Evolutionary conservation across 305 asterid genomes (phyloP), one percentile per base, ranked within the genome.

Genomic region (Rubia balearica): DNA sequence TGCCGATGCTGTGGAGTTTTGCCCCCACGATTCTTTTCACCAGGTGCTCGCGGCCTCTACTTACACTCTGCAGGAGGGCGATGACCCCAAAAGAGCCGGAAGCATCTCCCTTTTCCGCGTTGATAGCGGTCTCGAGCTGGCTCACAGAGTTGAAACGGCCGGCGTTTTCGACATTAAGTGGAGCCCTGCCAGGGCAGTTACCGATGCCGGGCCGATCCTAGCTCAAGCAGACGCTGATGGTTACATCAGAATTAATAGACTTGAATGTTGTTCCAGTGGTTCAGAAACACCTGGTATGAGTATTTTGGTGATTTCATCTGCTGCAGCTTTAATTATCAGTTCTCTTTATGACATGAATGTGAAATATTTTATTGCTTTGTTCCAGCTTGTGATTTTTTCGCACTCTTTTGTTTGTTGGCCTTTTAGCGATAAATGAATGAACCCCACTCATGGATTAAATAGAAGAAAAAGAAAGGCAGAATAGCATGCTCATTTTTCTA

Each of bases 171-270:
- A 94, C 79, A 84, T 94, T n/a, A 94, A 87, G 79, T 94, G 99
- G 99, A 91, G 86, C 77, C 88, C 93, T 0, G 61, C 57, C 12
- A 57, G 73, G 7, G 80, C 71, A 41, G 74, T 65, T 70, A 66
- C 40, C 0, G 72, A 70, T 72, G 67, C 40, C 0, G 61, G 77
- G 40, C 90, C 97, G 45, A 78, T 88, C 84, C 96, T 94, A 77
- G 95, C 96, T 80, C 97, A 94, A 82, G 99, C 97, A 64, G 99
- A 91, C 83, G 99, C 99, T 74, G 91, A 89, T 77, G 97, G 98
- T 68, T 82, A 65, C 82, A 79, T 88, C 55, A 83, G 83, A 85
- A 66, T 91, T 81, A 86, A 88, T 71, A 67, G 78, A 45, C 82
- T 93, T 75, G 85, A 79, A 56, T 36, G 65, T 70, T 70, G 63